Evolutionary conservation across 2,329 filamentous ascomycete genomes (phyloP).

Genomic region (Sclerotinia glacialis): DNA sequence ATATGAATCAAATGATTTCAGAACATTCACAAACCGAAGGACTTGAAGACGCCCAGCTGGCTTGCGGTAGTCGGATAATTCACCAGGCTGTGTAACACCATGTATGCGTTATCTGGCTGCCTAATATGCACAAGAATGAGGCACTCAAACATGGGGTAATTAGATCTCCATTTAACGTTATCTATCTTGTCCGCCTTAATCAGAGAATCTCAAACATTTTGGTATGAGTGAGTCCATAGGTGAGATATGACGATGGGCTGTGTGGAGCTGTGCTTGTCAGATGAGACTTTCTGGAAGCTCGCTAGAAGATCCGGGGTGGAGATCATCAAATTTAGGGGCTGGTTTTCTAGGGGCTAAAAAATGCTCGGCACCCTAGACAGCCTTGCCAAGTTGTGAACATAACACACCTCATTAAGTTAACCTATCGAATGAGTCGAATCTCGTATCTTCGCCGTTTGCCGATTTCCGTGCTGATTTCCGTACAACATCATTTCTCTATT

Average conservation of each 20-base stretch:
- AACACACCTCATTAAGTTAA: no score
- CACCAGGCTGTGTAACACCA: neutral
- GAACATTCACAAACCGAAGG: neutral
- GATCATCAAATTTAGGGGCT: slow-evolving; percentile 1
- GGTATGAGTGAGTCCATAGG: neutral
- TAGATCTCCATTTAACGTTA: neutral
- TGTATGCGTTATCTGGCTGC: neutral
- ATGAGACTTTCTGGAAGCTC: slow-evolving; percentile 20
- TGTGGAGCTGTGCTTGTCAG: slow-evolving; percentile 4
- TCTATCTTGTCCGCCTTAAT: neutral
- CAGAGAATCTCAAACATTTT: neutral
- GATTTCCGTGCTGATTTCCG: neutral
- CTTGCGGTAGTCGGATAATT: neutral
- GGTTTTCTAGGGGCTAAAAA: neutral
- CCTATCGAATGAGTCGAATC: no score
- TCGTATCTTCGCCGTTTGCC: neutral
- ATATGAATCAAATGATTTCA: neutral
- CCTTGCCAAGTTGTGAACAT: neutral
- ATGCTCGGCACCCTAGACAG: neutral
- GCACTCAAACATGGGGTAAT: neutral
- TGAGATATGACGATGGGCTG: slow-evolving; percentile 5
- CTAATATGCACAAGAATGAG: neutral
- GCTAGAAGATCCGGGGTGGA: slow-evolving; percentile 17
- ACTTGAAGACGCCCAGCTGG: neutral
- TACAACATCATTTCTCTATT: no score